Percentiles rank a stretch among this genome's conserved stretches.
phyloP scores from a whole-genome alignment of 2,329 filamentous ascomycete species.

The Phaeoacremonium minimum region DNA sequence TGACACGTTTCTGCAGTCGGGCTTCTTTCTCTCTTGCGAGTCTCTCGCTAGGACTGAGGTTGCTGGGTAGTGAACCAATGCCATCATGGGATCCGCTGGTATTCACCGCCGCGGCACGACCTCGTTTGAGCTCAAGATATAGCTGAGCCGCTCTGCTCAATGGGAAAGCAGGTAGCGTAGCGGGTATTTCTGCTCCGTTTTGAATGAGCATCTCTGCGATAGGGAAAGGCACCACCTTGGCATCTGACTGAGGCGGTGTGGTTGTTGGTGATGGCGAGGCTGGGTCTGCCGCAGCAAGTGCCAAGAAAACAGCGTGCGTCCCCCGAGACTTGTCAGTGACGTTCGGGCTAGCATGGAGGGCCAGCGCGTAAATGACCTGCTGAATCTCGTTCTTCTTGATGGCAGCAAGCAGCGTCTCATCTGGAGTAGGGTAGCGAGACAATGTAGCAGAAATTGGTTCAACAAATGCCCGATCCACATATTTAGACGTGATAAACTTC shows the following conservation, averaged over 20 bases:
- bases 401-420: slow-evolving; percentile 85
- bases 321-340: slow-evolving; percentile 78
- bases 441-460: slow-evolving; percentile 71
- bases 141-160: slow-evolving; percentile 74
- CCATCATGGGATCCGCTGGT: slow-evolving; percentile 43
- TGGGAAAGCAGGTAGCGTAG: slow-evolving; percentile 72
- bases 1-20: slow-evolving; percentile 73
- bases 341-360: slow-evolving; percentile 83
- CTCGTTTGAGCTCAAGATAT: slow-evolving; percentile 77
- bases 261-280: slow-evolving; percentile 61
- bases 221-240: slow-evolving; percentile 68
- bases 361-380: slow-evolving; percentile 85
- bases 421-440: slow-evolving; percentile 71
- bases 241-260: slow-evolving; percentile 30
- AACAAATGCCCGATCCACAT: slow-evolving; percentile 79
- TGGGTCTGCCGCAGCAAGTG: slow-evolving; percentile 87
- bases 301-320: slow-evolving; percentile 86
- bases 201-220: slow-evolving; percentile 88
- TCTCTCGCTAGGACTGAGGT: slow-evolving; percentile 38
- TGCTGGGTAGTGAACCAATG: slow-evolving; percentile 54
- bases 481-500: slow-evolving; percentile 94
- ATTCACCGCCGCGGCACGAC: slow-evolving; percentile 28
- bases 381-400: slow-evolving; percentile 97
- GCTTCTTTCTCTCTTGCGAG: slow-evolving; percentile 61
- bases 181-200: slow-evolving; percentile 86